Evolutionary conservation across 768 basidiomycete species (phyloP).

Genomic region (Podaxis mareebaensis): DNA sequence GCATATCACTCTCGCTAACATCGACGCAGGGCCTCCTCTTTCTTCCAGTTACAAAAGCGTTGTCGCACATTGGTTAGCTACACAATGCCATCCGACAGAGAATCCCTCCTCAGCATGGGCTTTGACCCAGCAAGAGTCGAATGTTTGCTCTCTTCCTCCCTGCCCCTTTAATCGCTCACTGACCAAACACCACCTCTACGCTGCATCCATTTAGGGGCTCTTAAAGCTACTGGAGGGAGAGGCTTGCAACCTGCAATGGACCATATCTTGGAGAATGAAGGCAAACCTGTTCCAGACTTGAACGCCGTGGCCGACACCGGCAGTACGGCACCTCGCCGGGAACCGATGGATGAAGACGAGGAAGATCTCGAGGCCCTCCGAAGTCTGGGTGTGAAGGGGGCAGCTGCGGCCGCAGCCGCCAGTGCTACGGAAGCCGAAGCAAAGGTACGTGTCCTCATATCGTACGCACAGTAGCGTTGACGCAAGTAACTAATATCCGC

Average conservation of each 20-base stretch:
- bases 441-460: constrained; percentile 45
- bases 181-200: constrained; percentile 2
- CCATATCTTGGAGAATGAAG: constrained; percentile 79
- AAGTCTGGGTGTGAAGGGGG: constrained; percentile 41
- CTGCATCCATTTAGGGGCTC: constrained; percentile 62
- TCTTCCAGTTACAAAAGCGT: constrained; percentile 6
- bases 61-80: constrained; percentile 3
- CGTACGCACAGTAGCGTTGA: background rate
- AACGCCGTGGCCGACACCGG: constrained; percentile 38
- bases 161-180: constrained; percentile 18
- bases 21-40: background rate
- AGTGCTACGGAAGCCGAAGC: constrained; percentile 52
- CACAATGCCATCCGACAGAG: constrained; percentile 62
- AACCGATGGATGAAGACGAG: constrained; percentile 60
- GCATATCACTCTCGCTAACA: constrained; percentile 1
- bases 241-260: constrained; percentile 94
- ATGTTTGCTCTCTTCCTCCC: constrained; percentile 50
- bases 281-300: constrained; percentile 71
- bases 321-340: constrained; percentile 21
- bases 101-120: constrained; percentile 81
- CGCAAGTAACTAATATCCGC: background rate
- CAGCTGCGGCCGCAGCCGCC: constrained; percentile 23
- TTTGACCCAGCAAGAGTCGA: constrained; percentile 84
- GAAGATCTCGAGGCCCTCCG: constrained; percentile 70
- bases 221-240: constrained; percentile 78